Conservation (phyloP, 306 rosid genomes). For the Malus orientalis region DNA sequence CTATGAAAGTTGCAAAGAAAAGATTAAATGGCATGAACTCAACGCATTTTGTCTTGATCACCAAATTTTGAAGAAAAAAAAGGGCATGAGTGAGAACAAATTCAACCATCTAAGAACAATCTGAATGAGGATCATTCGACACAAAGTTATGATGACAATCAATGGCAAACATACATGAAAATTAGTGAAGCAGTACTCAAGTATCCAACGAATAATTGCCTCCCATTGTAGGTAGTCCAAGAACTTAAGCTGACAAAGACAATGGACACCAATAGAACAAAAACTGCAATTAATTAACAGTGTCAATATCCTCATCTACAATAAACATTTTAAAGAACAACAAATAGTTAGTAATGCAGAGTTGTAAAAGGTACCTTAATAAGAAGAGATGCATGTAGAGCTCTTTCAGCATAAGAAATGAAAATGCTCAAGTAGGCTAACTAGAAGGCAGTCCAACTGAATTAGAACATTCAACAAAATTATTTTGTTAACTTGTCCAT, state of each 20-base stretch:
- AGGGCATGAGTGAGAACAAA: background rate
- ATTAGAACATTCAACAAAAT: slow-evolving; percentile 15
- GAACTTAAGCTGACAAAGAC: slow-evolving; percentile 9
- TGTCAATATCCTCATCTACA: slow-evolving; percentile 33
- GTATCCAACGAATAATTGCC: slow-evolving; percentile 25
- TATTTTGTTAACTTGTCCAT: slow-evolving; percentile 33
- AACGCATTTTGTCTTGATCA: slow-evolving; percentile 27
- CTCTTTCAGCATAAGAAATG: slow-evolving; percentile 11
- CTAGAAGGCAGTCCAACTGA: slow-evolving; percentile 28
- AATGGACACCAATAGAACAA: slow-evolving; percentile 8
- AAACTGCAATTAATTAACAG: slow-evolving; percentile 9
- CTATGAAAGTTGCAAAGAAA: slow-evolving; percentile 34
- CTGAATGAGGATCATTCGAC: background rate
- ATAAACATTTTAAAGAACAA: background rate
- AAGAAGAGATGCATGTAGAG: background rate
- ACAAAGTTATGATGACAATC: slow-evolving; percentile 29
- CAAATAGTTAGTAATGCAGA: background rate
- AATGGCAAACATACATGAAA: background rate
- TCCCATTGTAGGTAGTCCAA: slow-evolving; percentile 1
- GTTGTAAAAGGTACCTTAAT: background rate
- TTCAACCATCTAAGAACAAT: background rate
- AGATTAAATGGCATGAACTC: slow-evolving; percentile 43
- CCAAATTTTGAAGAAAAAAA: slow-evolving; percentile 18
- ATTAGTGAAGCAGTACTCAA: slow-evolving; percentile 31
- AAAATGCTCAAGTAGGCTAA: slow-evolving; percentile 22